Evolutionary conservation across 176 grass and related monocot species (phyloP).

Genomic region (Chrysopogon serrulatus): DNA sequence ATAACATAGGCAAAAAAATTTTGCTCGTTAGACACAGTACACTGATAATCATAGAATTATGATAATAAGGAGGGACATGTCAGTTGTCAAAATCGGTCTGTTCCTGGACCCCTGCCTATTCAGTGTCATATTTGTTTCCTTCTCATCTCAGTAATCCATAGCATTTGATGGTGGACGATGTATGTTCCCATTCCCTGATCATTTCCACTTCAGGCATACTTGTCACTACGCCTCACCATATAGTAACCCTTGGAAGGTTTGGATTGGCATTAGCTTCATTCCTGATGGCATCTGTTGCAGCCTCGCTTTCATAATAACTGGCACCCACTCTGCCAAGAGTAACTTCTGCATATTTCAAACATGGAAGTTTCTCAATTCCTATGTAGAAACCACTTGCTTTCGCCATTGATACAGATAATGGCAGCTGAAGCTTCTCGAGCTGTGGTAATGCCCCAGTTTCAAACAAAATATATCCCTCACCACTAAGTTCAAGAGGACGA

Average conservation of each 20-base stretch:
- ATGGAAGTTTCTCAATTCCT: neutral
- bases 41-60: too few species aligned
- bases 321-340: neutral
- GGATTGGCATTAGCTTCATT: neutral
- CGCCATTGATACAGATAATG: neutral
- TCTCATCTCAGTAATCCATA: too few species aligned
- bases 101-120: too few species aligned
- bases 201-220: too few species aligned
- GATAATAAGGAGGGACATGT: too few species aligned
- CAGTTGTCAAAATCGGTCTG: too few species aligned
- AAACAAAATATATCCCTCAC: neutral
- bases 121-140: too few species aligned
- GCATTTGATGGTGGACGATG: too few species aligned
- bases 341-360: neutral
- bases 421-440: neutral
- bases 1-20: too few species aligned
- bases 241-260: neutral
- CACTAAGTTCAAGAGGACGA: neutral
- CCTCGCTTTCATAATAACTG: neutral
- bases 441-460: neutral
- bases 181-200: too few species aligned
- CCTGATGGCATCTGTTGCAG: neutral
- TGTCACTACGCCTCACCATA: too few species aligned
- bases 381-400: neutral
- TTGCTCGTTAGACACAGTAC: too few species aligned